Percentiles rank a stretch among this genome's conserved stretches.
Conservation (phyloP, 371 early-diverging fungal genomes). For the Chytridium lagenaria region DNA sequence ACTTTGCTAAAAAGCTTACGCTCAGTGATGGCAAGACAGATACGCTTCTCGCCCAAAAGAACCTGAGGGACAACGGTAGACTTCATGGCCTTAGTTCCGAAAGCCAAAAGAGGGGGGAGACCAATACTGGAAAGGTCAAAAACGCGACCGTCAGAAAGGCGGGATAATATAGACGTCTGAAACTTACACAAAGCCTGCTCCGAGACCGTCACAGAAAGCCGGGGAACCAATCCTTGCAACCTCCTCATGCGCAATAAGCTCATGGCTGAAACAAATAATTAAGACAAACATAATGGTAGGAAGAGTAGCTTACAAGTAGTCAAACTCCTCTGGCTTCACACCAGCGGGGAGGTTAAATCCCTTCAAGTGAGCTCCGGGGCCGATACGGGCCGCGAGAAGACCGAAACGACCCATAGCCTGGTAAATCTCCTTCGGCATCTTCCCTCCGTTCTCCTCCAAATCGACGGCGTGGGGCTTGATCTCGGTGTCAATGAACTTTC, state of each 20-base stretch:
- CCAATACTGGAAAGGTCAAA: constrained; percentile 34
- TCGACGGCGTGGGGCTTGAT: constrained; percentile 56
- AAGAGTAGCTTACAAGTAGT: constrained; percentile 40
- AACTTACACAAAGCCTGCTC: constrained; percentile 14
- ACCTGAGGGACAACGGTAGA: constrained; percentile 41
- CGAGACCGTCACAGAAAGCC: constrained; percentile 40
- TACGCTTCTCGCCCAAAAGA: constrained; percentile 49
- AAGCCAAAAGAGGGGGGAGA: constrained; percentile 65
- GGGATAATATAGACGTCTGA: too few species aligned
- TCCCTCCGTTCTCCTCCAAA: constrained; percentile 52
- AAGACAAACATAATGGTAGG: background rate
- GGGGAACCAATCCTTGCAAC: constrained; percentile 38
- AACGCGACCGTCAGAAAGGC: background rate
- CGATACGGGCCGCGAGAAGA: constrained; percentile 51
- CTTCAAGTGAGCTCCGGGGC: constrained; percentile 56
- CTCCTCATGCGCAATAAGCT: constrained; percentile 57
- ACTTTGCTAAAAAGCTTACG: constrained; percentile 26
- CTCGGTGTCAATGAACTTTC: constrained; percentile 55
- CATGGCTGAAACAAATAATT: too few species aligned
- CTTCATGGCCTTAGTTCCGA: constrained; percentile 45
- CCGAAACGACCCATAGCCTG: constrained; percentile 59
- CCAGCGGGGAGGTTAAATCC: constrained; percentile 53
- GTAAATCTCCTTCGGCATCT: constrained; percentile 57
- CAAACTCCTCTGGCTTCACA: constrained; percentile 57
- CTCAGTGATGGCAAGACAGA: constrained; percentile 63